Percentiles rank a stretch among this genome's conserved stretches.
Evolutionary conservation across 2,329 filamentous ascomycete genomes (phyloP).

Genomic region (Phialophora verrucosa): DNA sequence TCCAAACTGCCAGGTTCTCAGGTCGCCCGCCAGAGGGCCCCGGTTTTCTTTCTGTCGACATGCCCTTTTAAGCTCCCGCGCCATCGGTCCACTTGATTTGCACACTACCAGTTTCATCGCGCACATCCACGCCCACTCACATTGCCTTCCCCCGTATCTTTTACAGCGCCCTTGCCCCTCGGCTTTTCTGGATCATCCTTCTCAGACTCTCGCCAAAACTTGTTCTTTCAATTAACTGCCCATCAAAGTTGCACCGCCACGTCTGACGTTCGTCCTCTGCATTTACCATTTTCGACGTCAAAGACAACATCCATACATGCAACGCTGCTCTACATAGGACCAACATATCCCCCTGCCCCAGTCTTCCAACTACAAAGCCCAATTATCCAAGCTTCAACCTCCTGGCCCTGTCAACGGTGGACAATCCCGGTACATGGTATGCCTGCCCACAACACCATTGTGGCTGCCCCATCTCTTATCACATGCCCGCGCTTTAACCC

Average conservation of each 20-base stretch:
- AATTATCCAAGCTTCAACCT: conserved; percentile 14
- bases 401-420: conserved; percentile 1
- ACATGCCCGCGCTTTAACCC: conserved; percentile 30
- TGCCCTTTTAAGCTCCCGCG: conserved; percentile 31
- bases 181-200: conserved; percentile 33
- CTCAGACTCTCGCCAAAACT: conserved; percentile 38
- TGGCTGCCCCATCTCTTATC: conserved; percentile 32
- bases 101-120: conserved; percentile 24
- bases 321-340: conserved; percentile 27
- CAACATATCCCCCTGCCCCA: conserved; percentile 22
- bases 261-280: conserved; percentile 32
- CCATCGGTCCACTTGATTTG: conserved; percentile 30
- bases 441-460: conserved; percentile 22
- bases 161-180: conserved; percentile 27
- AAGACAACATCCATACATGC: conserved; percentile 30
- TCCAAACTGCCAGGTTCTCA: conserved; percentile 24
- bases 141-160: conserved; percentile 12
- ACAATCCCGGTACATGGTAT: conserved; percentile 38
- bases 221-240: conserved; percentile 30
- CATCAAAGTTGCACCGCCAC: conserved; percentile 38
- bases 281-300: conserved; percentile 31
- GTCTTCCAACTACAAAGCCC: conserved; percentile 15
- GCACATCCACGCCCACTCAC: conserved; percentile 18
- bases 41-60: conserved; percentile 11
- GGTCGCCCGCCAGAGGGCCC: conserved; percentile 10